Percentiles rank a stretch among this genome's conserved stretches.
phyloP scores from a whole-genome alignment of 2,329 filamentous ascomycete genomes.

The Colletotrichum falcatum region DNA sequence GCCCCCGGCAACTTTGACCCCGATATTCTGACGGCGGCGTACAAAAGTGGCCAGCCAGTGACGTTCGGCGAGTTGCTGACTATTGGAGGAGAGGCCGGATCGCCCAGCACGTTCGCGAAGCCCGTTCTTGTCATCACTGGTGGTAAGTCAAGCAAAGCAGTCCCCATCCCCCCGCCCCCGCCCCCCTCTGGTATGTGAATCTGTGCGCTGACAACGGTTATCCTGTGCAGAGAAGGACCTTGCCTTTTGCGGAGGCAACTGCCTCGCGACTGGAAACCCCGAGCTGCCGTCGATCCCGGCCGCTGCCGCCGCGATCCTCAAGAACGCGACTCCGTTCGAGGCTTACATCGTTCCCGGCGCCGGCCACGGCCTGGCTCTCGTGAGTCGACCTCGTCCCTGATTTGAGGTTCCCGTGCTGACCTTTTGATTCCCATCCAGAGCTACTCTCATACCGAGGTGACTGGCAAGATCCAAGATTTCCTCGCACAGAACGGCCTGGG shows the following conservation, averaged over 20 bases:
- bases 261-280: conserved; percentile 57
- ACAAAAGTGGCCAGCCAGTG: conserved; percentile 65
- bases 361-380: conserved; percentile 64
- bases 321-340: conserved; percentile 61
- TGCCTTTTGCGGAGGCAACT: conserved; percentile 73
- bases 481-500: conserved; percentile 45
- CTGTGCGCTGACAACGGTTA: background rate
- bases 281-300: conserved; percentile 57
- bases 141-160: conserved; percentile 47
- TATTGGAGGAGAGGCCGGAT: conserved; percentile 54
- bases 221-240: conserved; percentile 56
- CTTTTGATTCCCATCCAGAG: conserved; percentile 27
- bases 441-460: conserved; percentile 51
- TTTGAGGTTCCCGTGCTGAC: background rate
- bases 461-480: conserved; percentile 54
- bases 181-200: background rate
- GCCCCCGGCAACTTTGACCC: conserved; percentile 67
- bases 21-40: conserved; percentile 59
- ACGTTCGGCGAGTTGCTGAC: conserved; percentile 71
- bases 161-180: no score
- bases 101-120: conserved; percentile 58
- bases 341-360: conserved; percentile 65
- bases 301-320: conserved; percentile 55
- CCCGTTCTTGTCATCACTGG: conserved; percentile 72
- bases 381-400: conserved; percentile 25